These are phyloP conservation scores for Clavispora santaluciae DNA, from an alignment of 805 yeast genomes.

Conservation along the genomic window DNA sequence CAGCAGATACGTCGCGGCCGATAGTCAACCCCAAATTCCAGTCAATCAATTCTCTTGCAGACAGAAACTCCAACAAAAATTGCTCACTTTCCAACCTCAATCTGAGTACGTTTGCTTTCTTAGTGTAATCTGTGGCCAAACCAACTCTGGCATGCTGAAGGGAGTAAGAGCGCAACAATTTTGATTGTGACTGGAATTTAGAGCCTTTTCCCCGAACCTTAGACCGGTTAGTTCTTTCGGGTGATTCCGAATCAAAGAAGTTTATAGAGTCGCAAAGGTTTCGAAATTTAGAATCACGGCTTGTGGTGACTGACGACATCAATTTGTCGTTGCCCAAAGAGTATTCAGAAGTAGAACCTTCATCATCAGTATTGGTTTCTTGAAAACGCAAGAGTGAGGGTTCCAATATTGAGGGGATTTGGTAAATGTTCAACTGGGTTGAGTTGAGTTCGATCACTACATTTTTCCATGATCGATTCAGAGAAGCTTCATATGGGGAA, in stretches of 20 bases:
- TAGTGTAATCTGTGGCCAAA: constrained; percentile 77
- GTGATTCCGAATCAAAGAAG: background rate
- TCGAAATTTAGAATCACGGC: constrained; percentile 7
- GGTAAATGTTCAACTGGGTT: constrained; percentile 75
- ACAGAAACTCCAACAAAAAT: constrained; percentile 59
- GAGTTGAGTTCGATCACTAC: constrained; percentile 73
- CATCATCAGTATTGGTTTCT: background rate
- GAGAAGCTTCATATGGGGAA: constrained; percentile 70
- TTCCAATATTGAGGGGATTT: constrained; percentile 33
- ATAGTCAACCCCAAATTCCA: constrained; percentile 73
- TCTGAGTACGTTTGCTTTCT: constrained; percentile 63
- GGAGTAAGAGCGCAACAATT: constrained; percentile 59
- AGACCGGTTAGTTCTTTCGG: background rate
- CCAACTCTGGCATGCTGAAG: constrained; percentile 84
- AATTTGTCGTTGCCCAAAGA: constrained; percentile 3
- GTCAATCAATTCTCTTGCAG: constrained; percentile 61
- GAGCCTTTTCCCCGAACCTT: background rate
- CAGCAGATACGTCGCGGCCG: constrained; percentile 78
- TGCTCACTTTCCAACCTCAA: constrained; percentile 83
- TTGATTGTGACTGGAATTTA: constrained; percentile 2
- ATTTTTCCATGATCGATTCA: constrained; percentile 65
- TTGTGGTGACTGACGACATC: constrained; percentile 11
- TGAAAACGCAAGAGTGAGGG: constrained; percentile 15
- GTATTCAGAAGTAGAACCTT: background rate
- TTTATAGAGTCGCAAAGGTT: constrained; percentile 7